A percentile compares a stretch with the other conserved stretches of the same genome.
Evolutionary conservation across 2,329 filamentous ascomycete species (phyloP).

Genomic region (Pseudocercospora fijiensis): DNA sequence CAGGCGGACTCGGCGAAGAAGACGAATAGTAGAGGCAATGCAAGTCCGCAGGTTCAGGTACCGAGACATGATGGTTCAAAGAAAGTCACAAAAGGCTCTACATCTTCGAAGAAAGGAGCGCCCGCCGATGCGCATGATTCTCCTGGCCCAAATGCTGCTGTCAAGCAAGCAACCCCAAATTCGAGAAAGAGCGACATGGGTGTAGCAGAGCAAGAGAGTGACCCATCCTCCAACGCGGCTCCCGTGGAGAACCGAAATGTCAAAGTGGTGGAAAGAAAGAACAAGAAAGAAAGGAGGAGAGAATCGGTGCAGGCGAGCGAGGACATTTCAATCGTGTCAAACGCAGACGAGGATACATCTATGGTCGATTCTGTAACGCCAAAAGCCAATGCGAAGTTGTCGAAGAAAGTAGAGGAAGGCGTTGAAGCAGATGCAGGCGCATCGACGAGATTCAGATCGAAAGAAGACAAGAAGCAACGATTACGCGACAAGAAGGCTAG

Average conservation of each 20-base stretch:
- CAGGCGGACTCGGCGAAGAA: constrained; percentile 19
- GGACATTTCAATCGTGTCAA: not conserved
- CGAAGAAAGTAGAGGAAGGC: constrained; percentile 4
- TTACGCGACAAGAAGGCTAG: constrained; percentile 27
- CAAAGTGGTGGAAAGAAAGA: constrained; percentile 11
- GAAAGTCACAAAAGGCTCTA: not conserved
- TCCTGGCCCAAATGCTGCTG: not conserved
- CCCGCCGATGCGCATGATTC: not conserved
- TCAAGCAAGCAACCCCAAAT: constrained; percentile 2
- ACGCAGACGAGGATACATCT: constrained; percentile 6
- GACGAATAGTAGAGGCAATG: constrained; percentile 11
- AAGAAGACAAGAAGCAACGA: constrained; percentile 24
- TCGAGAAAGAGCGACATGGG: constrained; percentile 2
- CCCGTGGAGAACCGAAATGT: not conserved
- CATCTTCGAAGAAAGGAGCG: not conserved
- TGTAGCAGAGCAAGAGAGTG: not conserved
- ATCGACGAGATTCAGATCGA: constrained; percentile 6
- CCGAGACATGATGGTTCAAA: constrained; percentile 1
- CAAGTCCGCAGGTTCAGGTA: constrained; percentile 16
- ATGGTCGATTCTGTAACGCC: constrained; percentile 6
- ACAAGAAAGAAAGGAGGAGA: constrained; percentile 14
- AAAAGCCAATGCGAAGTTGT: not conserved
- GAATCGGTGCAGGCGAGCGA: not conserved
- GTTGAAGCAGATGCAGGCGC: not conserved
- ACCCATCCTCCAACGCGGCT: not conserved